Evolutionary conservation across 2,329 filamentous ascomycete genomes (phyloP).

Genomic region (Aureobasidium sp.): DNA sequence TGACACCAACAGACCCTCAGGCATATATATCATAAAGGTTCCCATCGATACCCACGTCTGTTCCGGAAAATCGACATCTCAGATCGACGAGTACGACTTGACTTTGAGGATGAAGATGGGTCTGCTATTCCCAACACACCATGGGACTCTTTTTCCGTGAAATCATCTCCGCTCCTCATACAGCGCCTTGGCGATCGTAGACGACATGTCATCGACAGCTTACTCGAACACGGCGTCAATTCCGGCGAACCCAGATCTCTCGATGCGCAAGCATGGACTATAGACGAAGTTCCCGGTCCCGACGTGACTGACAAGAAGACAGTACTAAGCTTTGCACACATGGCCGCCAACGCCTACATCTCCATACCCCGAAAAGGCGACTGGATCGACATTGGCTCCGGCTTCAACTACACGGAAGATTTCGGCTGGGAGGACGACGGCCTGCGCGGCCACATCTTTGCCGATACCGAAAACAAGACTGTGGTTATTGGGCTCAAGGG

Average conservation of each 20-base stretch:
- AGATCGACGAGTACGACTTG: not conserved
- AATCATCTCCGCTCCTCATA: constrained; percentile 61
- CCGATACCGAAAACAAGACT: constrained; percentile 76
- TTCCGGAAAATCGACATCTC: constrained; percentile 68
- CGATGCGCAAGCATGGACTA: constrained; percentile 69
- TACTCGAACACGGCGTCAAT: constrained; percentile 49
- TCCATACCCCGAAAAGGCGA: constrained; percentile 61
- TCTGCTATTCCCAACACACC: not conserved
- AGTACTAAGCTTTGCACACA: constrained; percentile 70
- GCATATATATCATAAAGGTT: constrained; percentile 90
- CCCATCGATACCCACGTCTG: constrained; percentile 66
- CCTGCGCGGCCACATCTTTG: constrained; percentile 80
- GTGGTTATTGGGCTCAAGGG: constrained; percentile 87
- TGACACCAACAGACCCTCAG: constrained; percentile 52
- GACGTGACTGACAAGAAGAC: constrained; percentile 77
- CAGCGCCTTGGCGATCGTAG: constrained; percentile 75
- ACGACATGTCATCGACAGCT: constrained; percentile 66
- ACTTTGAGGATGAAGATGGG: not conserved
- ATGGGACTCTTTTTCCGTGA: constrained; percentile 43
- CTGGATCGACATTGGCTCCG: constrained; percentile 70
- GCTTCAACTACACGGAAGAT: constrained; percentile 73
- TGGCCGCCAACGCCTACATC: constrained; percentile 85
- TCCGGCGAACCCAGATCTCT: constrained; percentile 60
- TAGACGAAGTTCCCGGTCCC: constrained; percentile 70
- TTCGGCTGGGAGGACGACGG: constrained; percentile 89